phyloP scores from a whole-genome alignment of 2,329 filamentous ascomycete species.

The Chaetomium globosum region DNA sequence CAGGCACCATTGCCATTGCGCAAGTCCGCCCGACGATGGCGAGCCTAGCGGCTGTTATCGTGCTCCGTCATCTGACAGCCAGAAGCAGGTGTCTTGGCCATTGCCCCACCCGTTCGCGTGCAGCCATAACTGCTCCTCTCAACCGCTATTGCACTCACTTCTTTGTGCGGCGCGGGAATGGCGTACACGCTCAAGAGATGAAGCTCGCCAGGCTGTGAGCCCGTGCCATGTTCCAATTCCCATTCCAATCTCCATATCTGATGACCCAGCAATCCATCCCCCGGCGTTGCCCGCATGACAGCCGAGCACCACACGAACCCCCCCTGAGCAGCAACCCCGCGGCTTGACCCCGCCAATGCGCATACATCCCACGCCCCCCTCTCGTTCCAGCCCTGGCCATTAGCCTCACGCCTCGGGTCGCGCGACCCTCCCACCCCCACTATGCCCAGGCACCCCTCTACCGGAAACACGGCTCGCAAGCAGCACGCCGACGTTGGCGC shows the following conservation, averaged over 20 bases:
- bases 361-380: slow-evolving; percentile 13
- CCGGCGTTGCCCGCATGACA: slow-evolving; percentile 21
- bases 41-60: slow-evolving; percentile 1
- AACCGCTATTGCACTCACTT: no score
- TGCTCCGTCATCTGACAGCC: slow-evolving; percentile 14
- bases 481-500: no score
- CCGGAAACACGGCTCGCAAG: no score
- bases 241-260: not conserved
- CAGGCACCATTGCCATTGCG: not conserved
- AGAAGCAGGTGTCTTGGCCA: not conserved
- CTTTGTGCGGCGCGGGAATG: not conserved
- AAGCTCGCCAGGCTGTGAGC: not conserved
- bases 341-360: not conserved
- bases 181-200: not conserved
- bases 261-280: slow-evolving; percentile 5
- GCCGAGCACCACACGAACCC: slow-evolving; percentile 2
- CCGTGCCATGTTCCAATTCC: not conserved
- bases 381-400: not conserved
- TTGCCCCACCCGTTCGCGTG: slow-evolving; percentile 1
- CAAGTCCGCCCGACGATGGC: slow-evolving; percentile 2
- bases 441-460: no score
- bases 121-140: slow-evolving; percentile 16
- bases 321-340: not conserved
- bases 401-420: not conserved
- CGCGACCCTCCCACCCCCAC: not conserved